Base-by-base conservation (phyloP, 768 basidiomycete species). In the Termitomyces sp. region DNA sequence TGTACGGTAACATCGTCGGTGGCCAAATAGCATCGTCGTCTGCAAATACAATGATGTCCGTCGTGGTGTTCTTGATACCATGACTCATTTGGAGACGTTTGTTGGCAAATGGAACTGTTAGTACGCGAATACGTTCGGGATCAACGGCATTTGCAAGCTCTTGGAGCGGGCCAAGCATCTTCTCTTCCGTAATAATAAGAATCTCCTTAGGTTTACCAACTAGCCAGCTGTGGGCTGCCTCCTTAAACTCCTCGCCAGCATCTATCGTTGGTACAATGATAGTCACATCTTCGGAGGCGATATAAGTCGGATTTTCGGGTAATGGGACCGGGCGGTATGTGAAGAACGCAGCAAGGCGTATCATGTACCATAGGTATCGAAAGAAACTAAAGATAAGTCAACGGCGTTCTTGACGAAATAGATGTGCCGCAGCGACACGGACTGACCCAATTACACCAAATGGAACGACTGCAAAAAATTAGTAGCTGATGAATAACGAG, bases 11-110 rank as follows among this genome's bases (percentile, higher is more conserved):
- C 61, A 97, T 83, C 4, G 91, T 94, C 0, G 92, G 86, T 1
- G 94, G 94, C 94, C 94, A 97, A 69, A 97, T 94, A 46, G 94
- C 94, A 72, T 97, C 94, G 69, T 97, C 94, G 70, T 96, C 94
- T 8, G 93, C 93, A 68, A 96, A 96, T 32, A 96, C 89, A 72
- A 95, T 93, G 74, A 96, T 94, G 70, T 94, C 94, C 5, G 94
- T 95, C 0, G 89, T 88, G 29, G 90, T 89, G 71, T 93, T 88
- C 73, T 88, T 88, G 73, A 96, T 96, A 9, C 94, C 95, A 67
- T 96, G 92, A 65, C 86, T 83, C 95, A 96, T 96, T 76, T 96
- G 94, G 38, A 95, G 79, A 25, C 94, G 88, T 73, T 96, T 96
- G 78, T 96, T 96, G 65, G 95, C 94, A 69, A 89, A 95, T 4